Percentiles rank a stretch among this genome's conserved stretches.
These are phyloP conservation scores for Euphorbia corollata DNA, from an alignment of 441 rosid species.

Conservation along the genomic window DNA sequence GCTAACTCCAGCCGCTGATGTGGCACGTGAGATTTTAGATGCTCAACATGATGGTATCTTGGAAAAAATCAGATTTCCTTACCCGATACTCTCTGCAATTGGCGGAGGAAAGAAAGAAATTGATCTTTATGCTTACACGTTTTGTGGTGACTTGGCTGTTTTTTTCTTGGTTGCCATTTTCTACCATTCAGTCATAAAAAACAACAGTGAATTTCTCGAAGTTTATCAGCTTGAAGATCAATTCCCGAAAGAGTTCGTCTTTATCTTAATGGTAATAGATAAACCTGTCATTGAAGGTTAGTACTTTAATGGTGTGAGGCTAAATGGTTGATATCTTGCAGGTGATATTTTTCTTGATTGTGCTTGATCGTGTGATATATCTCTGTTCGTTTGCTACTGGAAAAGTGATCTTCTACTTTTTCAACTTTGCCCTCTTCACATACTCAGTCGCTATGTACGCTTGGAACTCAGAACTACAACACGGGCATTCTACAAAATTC, in stretches of 20 bases:
- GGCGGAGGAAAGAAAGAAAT: slow-evolving; percentile 93
- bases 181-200: slow-evolving; percentile 84
- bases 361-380: slow-evolving; percentile 90
- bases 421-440: slow-evolving; percentile 77
- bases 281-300: slow-evolving; percentile 5
- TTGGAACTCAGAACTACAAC: slow-evolving; percentile 67
- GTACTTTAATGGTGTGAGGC: slow-evolving; percentile 9
- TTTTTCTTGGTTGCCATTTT: slow-evolving; percentile 88
- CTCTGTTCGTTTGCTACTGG: slow-evolving; percentile 90
- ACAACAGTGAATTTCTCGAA: slow-evolving; percentile 85
- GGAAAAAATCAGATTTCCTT: slow-evolving; percentile 63
- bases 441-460: slow-evolving; percentile 78
- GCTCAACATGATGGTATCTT: slow-evolving; percentile 57
- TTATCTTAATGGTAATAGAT: slow-evolving; percentile 69
- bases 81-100: slow-evolving; percentile 69
- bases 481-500: slow-evolving; percentile 60
- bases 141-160: slow-evolving; percentile 84
- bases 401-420: slow-evolving; percentile 83
- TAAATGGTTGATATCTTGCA: slow-evolving; percentile 39
- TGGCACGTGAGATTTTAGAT: slow-evolving; percentile 67
- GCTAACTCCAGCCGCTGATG: slow-evolving; percentile 89
- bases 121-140: slow-evolving; percentile 89
- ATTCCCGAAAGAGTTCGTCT: slow-evolving; percentile 86
- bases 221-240: slow-evolving; percentile 98
- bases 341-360: slow-evolving; percentile 89